Conservation (phyloP, 441 rosid genomes). For the Raphanus hybrid region DNA sequence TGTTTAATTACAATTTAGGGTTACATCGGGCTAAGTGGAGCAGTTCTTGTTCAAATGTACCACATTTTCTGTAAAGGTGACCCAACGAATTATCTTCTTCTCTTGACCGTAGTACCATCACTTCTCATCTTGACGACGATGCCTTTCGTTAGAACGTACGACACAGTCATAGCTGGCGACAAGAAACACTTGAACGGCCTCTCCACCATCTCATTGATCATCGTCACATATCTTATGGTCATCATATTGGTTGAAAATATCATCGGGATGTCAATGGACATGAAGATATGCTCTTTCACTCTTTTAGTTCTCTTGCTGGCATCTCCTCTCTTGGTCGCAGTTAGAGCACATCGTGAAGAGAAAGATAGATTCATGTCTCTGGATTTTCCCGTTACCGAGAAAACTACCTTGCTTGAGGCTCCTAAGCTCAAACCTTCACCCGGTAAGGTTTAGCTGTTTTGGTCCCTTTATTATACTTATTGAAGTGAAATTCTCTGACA, state of each 20-base stretch:
- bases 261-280: conserved; percentile 39
- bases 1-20: too few species aligned
- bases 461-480: not conserved
- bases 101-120: conserved; percentile 59
- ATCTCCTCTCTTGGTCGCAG: conserved; percentile 53
- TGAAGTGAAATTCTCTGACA: not conserved
- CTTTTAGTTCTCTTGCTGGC: conserved; percentile 57
- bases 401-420: conserved; percentile 22
- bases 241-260: conserved; percentile 51
- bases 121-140: conserved; percentile 50
- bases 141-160: conserved; percentile 62
- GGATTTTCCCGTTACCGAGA: conserved; percentile 29
- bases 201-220: conserved; percentile 55
- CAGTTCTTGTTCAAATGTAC: conserved; percentile 68
- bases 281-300: conserved; percentile 41
- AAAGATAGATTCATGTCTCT: conserved; percentile 23
- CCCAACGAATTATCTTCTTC: conserved; percentile 55
- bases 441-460: conserved; percentile 2
- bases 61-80: conserved; percentile 54
- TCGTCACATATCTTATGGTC: conserved; percentile 65
- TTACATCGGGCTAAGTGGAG: conserved; percentile 71
- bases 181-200: conserved; percentile 60
- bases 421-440: conserved; percentile 33
- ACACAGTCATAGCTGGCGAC: conserved; percentile 44
- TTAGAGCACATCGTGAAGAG: conserved; percentile 42